Conservation (phyloP, 2,329 filamentous ascomycete species). For the Exophiala alcalophila region DNA sequence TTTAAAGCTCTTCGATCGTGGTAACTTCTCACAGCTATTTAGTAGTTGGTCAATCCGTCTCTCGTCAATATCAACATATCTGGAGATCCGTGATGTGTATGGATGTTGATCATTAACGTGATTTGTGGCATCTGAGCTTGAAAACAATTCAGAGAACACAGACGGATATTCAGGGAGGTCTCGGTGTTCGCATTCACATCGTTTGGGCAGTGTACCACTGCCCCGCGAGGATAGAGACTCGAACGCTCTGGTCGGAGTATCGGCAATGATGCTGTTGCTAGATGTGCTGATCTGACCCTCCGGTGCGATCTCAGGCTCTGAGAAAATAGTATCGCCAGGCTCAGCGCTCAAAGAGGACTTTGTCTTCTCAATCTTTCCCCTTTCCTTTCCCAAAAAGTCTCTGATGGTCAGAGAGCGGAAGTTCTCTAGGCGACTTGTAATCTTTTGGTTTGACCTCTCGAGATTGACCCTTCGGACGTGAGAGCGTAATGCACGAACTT, state of each 20-base stretch:
- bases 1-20: no score
- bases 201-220: neutral
- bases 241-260: constrained; percentile 4
- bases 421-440: constrained; percentile 14
- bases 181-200: constrained; percentile 2
- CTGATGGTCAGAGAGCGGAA: constrained; percentile 15
- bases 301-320: neutral
- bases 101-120: constrained; percentile 3
- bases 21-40: constrained; percentile 14
- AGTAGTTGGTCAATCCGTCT: constrained; percentile 6
- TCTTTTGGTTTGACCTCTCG: constrained; percentile 13
- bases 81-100: constrained; percentile 6
- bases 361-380: constrained; percentile 7
- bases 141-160: no score
- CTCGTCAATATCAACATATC: constrained; percentile 6
- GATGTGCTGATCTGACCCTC: neutral
- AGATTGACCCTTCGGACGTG: constrained; percentile 18
- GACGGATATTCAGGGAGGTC: no score
- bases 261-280: neutral
- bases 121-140: no score
- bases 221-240: constrained; percentile 1
- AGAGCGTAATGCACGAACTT: constrained; percentile 16
- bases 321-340: neutral
- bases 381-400: constrained; percentile 13
- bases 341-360: neutral